phyloP scores from a whole-genome alignment of 2,329 filamentous ascomycete genomes.

The Fusarium lateritium region DNA sequence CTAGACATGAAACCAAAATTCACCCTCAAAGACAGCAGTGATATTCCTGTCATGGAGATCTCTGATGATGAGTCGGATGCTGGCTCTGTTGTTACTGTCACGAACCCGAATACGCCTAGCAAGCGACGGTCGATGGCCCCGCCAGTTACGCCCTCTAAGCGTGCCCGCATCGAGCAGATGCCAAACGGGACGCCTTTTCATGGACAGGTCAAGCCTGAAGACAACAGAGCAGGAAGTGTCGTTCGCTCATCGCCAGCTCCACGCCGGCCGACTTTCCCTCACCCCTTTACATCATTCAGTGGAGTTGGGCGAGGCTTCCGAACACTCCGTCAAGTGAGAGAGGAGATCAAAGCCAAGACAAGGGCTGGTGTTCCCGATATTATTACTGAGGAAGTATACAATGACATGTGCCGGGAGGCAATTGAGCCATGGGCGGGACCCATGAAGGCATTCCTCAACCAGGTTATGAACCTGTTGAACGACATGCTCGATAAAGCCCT shows the following conservation, averaged over 20 bases:
- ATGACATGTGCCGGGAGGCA: slow-evolving; percentile 69
- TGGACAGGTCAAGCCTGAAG: slow-evolving; percentile 57
- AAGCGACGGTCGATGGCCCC: slow-evolving; percentile 51
- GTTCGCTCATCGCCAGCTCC: slow-evolving; percentile 29
- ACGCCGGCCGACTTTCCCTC: slow-evolving; percentile 44
- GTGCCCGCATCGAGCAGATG: slow-evolving; percentile 46
- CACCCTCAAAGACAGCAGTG: slow-evolving; percentile 57
- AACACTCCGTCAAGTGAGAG: slow-evolving; percentile 66
- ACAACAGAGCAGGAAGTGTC: slow-evolving; percentile 50
- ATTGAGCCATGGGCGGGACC: slow-evolving; percentile 72
- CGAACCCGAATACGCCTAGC: slow-evolving; percentile 45
- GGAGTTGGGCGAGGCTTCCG: slow-evolving; percentile 59
- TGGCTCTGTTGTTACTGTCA: slow-evolving; percentile 43
- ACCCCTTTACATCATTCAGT: slow-evolving; percentile 59
- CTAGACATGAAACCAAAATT: slow-evolving; percentile 64
- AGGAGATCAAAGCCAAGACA: slow-evolving; percentile 68
- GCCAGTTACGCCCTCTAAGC: slow-evolving; percentile 55
- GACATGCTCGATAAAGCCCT: slow-evolving; percentile 64
- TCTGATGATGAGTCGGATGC: slow-evolving; percentile 58
- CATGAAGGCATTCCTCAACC: slow-evolving; percentile 63
- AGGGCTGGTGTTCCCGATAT: slow-evolving; percentile 71
- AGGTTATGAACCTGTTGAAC: slow-evolving; percentile 65
- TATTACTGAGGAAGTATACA: slow-evolving; percentile 72
- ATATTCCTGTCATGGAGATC: slow-evolving; percentile 57
- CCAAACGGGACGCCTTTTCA: slow-evolving; percentile 24